phyloP scores from a whole-genome alignment of 805 yeast species.

The Metschnikowia noctiluminum region DNA sequence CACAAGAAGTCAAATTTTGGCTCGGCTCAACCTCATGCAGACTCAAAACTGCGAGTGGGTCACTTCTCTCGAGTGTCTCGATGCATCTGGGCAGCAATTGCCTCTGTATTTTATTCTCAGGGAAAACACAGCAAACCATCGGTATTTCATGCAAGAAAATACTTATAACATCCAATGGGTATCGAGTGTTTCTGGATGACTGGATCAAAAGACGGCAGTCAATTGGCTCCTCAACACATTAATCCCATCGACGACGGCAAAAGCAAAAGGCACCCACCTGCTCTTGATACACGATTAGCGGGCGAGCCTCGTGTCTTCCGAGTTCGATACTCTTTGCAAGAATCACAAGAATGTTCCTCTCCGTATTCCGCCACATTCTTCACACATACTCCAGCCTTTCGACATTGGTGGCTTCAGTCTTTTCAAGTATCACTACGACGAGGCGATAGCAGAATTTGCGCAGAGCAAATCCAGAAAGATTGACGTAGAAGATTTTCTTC shows the following conservation, averaged over 20 bases:
- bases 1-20: no score
- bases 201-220: not conserved
- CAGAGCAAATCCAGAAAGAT: not conserved
- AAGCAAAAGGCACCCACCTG: not conserved
- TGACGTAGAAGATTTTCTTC: not conserved
- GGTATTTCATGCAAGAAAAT: not conserved
- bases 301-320: not conserved
- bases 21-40: not conserved
- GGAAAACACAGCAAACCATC: not conserved
- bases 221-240: not conserved
- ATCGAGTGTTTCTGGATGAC: not conserved
- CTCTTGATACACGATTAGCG: not conserved
- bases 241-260: not conserved
- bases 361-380: not conserved
- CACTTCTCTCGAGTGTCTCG: not conserved
- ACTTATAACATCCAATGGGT: not conserved
- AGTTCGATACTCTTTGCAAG: not conserved
- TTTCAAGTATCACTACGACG: not conserved
- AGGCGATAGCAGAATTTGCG: not conserved
- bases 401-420: not conserved
- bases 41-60: not conserved
- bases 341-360: not conserved
- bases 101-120: not conserved
- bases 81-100: not conserved
- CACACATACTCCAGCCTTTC: not conserved